These are phyloP conservation scores for Verticillium zaregamsianum DNA, from an alignment of 2,329 filamentous ascomycete species.

Conservation along the genomic window DNA sequence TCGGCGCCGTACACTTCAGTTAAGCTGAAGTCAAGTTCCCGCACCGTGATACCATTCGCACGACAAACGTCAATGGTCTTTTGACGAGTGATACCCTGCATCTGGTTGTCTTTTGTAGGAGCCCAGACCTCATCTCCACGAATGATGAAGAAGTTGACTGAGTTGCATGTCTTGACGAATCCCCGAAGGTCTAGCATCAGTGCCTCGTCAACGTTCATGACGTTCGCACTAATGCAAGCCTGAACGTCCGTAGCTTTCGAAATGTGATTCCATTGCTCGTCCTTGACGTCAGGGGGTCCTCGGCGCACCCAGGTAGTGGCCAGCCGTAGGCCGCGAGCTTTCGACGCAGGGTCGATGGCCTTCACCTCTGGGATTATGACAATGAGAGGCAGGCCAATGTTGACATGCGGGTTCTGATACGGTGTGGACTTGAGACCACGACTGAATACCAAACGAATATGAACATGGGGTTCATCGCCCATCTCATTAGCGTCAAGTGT, in stretches of 20 bases:
- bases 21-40: constrained; percentile 22
- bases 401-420: constrained; percentile 22
- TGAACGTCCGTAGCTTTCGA: constrained; percentile 26
- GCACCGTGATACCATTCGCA: constrained; percentile 17
- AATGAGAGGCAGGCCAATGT: constrained; percentile 22
- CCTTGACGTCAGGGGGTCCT: constrained; percentile 24
- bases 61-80: constrained; percentile 25
- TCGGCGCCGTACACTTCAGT: constrained; percentile 25
- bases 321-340: constrained; percentile 17
- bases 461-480: constrained; percentile 19
- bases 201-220: constrained; percentile 24
- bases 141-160: constrained; percentile 27
- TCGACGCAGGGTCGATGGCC: constrained; percentile 16
- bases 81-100: constrained; percentile 25
- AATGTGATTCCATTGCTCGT: constrained; percentile 26
- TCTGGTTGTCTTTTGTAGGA: constrained; percentile 24
- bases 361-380: constrained; percentile 25
- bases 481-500: constrained; percentile 22
- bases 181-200: constrained; percentile 22
- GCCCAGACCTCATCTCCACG: constrained; percentile 25
- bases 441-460: constrained; percentile 22
- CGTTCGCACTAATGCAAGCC: constrained; percentile 22
- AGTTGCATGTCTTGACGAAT: constrained; percentile 27
- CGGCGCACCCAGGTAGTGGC: constrained; percentile 23
- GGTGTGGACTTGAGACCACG: constrained; percentile 21